Percentiles rank a stretch among this genome's conserved stretches.
Conservation (phyloP, 2,329 filamentous ascomycete genomes). For the Davidsoniella eucalypti region DNA sequence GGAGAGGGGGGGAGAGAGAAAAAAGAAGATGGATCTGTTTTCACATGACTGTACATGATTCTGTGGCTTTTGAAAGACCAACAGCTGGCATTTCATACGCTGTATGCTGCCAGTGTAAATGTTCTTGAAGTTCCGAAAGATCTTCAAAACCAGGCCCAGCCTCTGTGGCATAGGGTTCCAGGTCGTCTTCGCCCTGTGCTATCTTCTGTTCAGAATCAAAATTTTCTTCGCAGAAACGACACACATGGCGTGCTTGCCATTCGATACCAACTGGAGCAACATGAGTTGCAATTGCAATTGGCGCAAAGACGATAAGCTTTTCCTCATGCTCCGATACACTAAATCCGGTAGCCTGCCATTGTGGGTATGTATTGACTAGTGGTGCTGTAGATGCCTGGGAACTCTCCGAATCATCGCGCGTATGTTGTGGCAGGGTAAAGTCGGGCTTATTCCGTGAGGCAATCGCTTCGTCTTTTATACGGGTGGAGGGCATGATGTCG, state of each 20-base stretch:
- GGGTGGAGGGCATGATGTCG: slow-evolving; percentile 31
- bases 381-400: background rate
- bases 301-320: slow-evolving; percentile 38
- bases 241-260: slow-evolving; percentile 35
- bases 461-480: background rate
- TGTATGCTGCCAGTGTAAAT: slow-evolving; percentile 41
- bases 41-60: slow-evolving; percentile 33
- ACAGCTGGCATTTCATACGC: slow-evolving; percentile 19
- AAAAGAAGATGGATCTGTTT: slow-evolving; percentile 2
- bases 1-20: slow-evolving; percentile 3
- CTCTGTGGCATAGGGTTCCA: slow-evolving; percentile 32
- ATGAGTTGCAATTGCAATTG: slow-evolving; percentile 42
- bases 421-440: background rate
- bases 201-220: slow-evolving; percentile 26
- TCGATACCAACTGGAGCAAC: slow-evolving; percentile 31
- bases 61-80: slow-evolving; percentile 19
- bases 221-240: slow-evolving; percentile 40
- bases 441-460: background rate
- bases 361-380: slow-evolving; percentile 18
- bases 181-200: slow-evolving; percentile 29
- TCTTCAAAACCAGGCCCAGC: slow-evolving; percentile 33
- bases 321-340: slow-evolving; percentile 24
- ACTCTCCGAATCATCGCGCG: slow-evolving; percentile 2
- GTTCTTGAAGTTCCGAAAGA: slow-evolving; percentile 32
- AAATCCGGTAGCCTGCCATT: slow-evolving; percentile 36